These are phyloP conservation scores for Lactarius tabidus DNA, from an alignment of 768 basidiomycete species.

Conservation along the genomic window DNA sequence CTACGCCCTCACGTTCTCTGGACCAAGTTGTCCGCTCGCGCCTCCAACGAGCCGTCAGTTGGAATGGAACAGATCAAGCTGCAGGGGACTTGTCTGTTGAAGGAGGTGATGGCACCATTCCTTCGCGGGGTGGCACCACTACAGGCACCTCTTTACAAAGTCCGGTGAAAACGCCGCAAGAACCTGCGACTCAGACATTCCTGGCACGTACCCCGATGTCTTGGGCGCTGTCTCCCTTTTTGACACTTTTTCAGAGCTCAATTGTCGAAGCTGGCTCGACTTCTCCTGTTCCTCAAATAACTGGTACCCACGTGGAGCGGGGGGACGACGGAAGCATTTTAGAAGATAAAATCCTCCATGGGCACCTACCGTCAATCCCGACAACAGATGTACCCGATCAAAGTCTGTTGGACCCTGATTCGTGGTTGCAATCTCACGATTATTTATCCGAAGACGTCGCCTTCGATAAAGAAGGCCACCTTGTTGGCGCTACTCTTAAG, in stretches of 20 bases:
- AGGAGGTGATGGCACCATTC: neutral
- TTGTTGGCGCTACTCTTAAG: slow-evolving; percentile 85
- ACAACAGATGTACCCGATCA: slow-evolving; percentile 32
- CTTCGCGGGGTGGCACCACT: neutral
- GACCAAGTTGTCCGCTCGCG: slow-evolving; percentile 32
- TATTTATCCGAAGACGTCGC: slow-evolving; percentile 80
- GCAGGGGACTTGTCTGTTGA: slow-evolving; percentile 7
- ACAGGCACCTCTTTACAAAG: neutral
- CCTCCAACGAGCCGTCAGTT: slow-evolving; percentile 35
- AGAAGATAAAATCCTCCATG: slow-evolving; percentile 54
- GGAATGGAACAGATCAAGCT: slow-evolving; percentile 28
- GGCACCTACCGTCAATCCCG: slow-evolving; percentile 49
- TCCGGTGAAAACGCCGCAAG: neutral
- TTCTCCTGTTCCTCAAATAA: slow-evolving; percentile 55
- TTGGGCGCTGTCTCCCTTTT: neutral
- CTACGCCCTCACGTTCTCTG: slow-evolving; percentile 45
- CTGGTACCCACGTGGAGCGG: slow-evolving; percentile 56
- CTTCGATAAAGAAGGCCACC: slow-evolving; percentile 84
- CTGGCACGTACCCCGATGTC: slow-evolving; percentile 1
- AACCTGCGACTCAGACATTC: slow-evolving; percentile 4
- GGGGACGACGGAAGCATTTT: slow-evolving; percentile 45
- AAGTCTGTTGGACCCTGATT: slow-evolving; percentile 38
- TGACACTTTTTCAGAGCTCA: slow-evolving; percentile 5
- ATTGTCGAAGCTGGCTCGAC: slow-evolving; percentile 41
- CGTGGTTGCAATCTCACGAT: slow-evolving; percentile 67